Evolutionary conservation across 2,329 filamentous ascomycete species (phyloP), one percentile per base, ranked within the genome.

Genomic region (Corynespora cassiicola): DNA sequence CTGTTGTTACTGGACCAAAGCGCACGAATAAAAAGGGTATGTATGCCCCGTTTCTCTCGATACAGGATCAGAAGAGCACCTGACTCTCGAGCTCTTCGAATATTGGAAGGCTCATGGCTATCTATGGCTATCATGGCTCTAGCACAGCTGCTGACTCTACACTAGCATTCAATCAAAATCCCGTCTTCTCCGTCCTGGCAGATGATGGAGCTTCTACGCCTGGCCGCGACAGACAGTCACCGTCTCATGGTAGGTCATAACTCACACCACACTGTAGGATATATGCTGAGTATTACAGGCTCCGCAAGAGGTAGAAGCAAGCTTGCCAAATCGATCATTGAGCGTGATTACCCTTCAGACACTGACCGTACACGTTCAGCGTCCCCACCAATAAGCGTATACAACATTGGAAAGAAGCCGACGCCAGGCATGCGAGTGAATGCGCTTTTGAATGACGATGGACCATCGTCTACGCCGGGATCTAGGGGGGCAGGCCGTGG

Each of bases 1-100:
- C 85, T 40, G 75, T 86, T 5, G 82, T 77, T 52, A 76, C 74
- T 6, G 75, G 74, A 6, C 70, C 75, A 3, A 78, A 77, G 59
- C 67, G 74, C 7, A 73, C 72, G 1, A 67, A 71, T 40, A 77
- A 75, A 53, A 75, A 75, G 46, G 72, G 72, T 58, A 36, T 65
- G 56, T 61, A 6, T 2, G 8, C 22, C 33, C 22, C 33, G 28
- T 17, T 34, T 38, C 14, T 16, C 7, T n/a, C n/a, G n/a, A n/a
- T n/a, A n/a, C n/a, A n/a, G n/a, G n/a, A n/a, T n/a, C n/a, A 16
- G 29, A 29, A 29, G 32, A n/a, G n/a, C n/a, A n/a, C n/a, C n/a
- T n/a, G n/a, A n/a, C n/a, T n/a, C n/a, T n/a, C n/a, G n/a, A n/a
- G n/a, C 14, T 31, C 17, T 16, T 17, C n/a, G n/a, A n/a, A 15